A percentile compares a stretch with the other conserved stretches of the same genome.
These are phyloP conservation scores for Esteya vermicola DNA, from an alignment of 2,329 filamentous ascomycete species.

Conservation along the genomic window DNA sequence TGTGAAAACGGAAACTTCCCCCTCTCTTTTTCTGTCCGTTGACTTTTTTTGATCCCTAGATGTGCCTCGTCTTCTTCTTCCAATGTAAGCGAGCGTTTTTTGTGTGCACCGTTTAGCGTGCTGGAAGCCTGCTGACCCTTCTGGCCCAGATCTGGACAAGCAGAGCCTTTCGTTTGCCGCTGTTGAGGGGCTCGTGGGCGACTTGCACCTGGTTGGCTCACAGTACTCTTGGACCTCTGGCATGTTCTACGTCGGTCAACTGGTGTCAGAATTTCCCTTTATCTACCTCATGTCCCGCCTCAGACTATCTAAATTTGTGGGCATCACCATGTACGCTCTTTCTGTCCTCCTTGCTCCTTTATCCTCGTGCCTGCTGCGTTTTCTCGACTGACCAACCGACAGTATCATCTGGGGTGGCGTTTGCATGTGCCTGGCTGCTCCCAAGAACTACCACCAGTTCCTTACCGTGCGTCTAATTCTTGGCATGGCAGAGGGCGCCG, in stretches of 20 bases:
- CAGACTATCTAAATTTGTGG: slow-evolving; percentile 34
- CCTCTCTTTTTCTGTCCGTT: neutral
- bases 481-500: slow-evolving; percentile 26
- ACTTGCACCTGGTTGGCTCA: slow-evolving; percentile 26
- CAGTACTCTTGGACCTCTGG: slow-evolving; percentile 34
- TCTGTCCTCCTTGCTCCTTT: too few species aligned
- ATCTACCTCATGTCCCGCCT: slow-evolving; percentile 36
- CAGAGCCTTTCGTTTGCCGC: slow-evolving; percentile 32
- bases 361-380: slow-evolving; percentile 1
- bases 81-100: too few species aligned
- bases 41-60: slow-evolving; percentile 13
- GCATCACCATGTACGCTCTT: slow-evolving; percentile 29
- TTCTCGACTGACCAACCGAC: too few species aligned
- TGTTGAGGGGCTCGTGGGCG: slow-evolving; percentile 23
- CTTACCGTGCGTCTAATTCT: slow-evolving; percentile 22
- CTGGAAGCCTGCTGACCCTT: too few species aligned
- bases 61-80: slow-evolving; percentile 27
- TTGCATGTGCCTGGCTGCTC: slow-evolving; percentile 26
- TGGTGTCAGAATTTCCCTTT: slow-evolving; percentile 32
- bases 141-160: slow-evolving; percentile 33
- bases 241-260: slow-evolving; percentile 30
- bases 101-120: too few species aligned
- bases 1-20: slow-evolving; percentile 9
- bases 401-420: slow-evolving; percentile 24
- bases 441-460: slow-evolving; percentile 22